A percentile compares a stretch with the other conserved stretches of the same genome.
Evolutionary conservation across 2,329 filamentous ascomycete species (phyloP).

Genomic region (Cryphonectria carpinicola): DNA sequence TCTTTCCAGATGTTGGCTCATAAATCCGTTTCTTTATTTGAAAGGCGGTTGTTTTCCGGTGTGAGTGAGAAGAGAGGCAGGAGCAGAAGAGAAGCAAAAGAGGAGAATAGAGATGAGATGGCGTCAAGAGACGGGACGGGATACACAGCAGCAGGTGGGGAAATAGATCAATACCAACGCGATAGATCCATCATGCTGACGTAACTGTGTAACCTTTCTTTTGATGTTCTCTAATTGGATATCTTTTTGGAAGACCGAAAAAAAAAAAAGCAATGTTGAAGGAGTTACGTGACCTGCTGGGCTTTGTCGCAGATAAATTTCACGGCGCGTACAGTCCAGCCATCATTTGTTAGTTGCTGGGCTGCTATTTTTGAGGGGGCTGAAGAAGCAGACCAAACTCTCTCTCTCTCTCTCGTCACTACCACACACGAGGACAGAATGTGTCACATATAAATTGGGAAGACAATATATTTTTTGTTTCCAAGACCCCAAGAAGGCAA

Average conservation of each 20-base stretch:
- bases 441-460: neutral
- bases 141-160: neutral
- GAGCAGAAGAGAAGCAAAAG: too few relatives aligned
- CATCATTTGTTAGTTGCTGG: too few relatives aligned
- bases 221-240: neutral
- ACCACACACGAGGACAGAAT: too few relatives aligned
- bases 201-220: neutral
- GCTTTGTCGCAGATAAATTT: neutral
- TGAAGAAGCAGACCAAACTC: neutral
- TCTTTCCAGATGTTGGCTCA: neutral
- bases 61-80: neutral
- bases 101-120: neutral
- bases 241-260: neutral
- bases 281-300: neutral
- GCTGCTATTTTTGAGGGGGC: neutral
- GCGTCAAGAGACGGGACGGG: neutral
- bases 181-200: neutral
- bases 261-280: neutral
- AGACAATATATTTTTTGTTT: neutral
- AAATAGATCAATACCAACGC: neutral
- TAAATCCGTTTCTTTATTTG: neutral
- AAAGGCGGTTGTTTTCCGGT: neutral
- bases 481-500: conserved; percentile 26
- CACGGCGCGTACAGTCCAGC: neutral
- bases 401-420: neutral